Base-by-base conservation (phyloP, 106 monocot genomes). In the Platanthera zijinensis region DNA sequence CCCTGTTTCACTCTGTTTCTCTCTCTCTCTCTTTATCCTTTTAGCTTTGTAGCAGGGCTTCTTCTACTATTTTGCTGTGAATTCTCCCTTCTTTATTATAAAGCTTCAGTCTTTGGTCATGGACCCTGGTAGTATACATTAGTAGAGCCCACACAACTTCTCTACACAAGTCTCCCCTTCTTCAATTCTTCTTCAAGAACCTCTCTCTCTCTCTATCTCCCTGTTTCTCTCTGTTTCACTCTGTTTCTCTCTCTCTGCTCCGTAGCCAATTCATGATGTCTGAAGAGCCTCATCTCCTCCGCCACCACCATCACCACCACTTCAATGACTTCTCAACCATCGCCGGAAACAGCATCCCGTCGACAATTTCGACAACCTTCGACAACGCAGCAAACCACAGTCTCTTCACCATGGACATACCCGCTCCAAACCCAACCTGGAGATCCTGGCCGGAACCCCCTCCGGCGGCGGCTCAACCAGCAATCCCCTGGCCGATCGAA, bases 311-410 rank as follows among this genome's bases (percentile, higher is more conserved):
- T 47, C 70, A 71, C 45, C 70, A 71, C 70, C 48, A 10, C 57
- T 49, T 45, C 52, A 62, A 73, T 32, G 82, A 86, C 7, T 77
- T 83, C 82, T 76, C 74, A 39, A 21, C 59, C 59, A 61, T 61
- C 2, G 74, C 72, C 45, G 75, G 39, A n/a, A 57, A 48, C 73
- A 39, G 39, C 39, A 39, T 39, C 39, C 78, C 72, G 8, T 46
- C 74, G 30, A 10, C 78, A 63, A 74, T 83, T 2, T 3, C 39
- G 79, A 79, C 57, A 7, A 64, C 68, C 57, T 83, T 75, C 69
- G 78, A 83, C 50, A 64, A 47, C 39, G 52, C 22, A 11, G 39
- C 22, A 11, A 11, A 14, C 12, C 69, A 69, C 48, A 80, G 75
- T 6, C 73, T 78, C 61, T 85, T 74, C 51, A 57, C 45, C 54